Evolutionary conservation across 805 yeast species (phyloP).

Genomic region (Starmerella vaccinii): DNA sequence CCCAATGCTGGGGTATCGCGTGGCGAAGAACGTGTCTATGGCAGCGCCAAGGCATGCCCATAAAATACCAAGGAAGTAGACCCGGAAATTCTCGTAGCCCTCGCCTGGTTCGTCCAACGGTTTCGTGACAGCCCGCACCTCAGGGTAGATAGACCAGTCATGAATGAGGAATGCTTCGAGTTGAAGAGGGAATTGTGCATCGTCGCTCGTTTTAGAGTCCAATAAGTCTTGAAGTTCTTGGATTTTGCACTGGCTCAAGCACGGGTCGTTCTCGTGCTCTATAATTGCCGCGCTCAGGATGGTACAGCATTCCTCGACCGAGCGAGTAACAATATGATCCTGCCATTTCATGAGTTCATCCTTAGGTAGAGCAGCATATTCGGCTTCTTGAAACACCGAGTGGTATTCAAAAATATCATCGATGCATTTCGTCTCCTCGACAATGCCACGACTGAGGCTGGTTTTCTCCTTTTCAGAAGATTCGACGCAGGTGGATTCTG

Average conservation of each 20-base stretch:
- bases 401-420: neutral
- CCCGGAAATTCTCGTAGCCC: slow-evolving; percentile 44
- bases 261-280: slow-evolving; percentile 41
- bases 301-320: slow-evolving; percentile 33
- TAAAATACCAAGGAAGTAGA: slow-evolving; percentile 42
- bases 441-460: neutral
- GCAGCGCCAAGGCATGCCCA: slow-evolving; percentile 49
- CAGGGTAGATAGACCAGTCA: slow-evolving; percentile 49
- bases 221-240: neutral
- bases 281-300: slow-evolving; percentile 35
- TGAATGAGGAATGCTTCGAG: slow-evolving; percentile 38
- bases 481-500: neutral
- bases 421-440: neutral
- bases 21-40: slow-evolving; percentile 48
- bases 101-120: slow-evolving; percentile 42
- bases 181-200: slow-evolving; percentile 23
- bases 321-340: slow-evolving; percentile 17
- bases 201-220: slow-evolving; percentile 24
- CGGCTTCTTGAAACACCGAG: neutral
- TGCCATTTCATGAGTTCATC: slow-evolving; percentile 1
- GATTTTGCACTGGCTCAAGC: slow-evolving; percentile 23
- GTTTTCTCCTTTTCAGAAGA: neutral
- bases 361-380: slow-evolving; percentile 7
- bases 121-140: slow-evolving; percentile 47
- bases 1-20: slow-evolving; percentile 46